Evolutionary conservation across 2,329 filamentous ascomycete species (phyloP), one percentile per base, ranked within the genome.

Genomic region (Teratosphaeriaceae sp.): DNA sequence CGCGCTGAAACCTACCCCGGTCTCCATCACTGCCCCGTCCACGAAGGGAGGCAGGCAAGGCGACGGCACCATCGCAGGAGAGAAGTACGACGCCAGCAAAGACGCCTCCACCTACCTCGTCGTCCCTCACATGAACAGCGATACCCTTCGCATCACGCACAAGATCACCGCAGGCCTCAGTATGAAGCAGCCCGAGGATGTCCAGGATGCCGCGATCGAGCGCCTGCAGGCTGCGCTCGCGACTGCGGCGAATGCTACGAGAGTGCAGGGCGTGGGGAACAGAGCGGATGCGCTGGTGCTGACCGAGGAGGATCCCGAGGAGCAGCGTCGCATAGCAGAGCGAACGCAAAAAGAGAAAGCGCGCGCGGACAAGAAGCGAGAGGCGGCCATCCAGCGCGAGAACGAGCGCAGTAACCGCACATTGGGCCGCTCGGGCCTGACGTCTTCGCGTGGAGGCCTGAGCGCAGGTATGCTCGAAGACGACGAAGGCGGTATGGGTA

Each of bases 91-190:
- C 47, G 76, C 82, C 54, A 71, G 79, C 21, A 76, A 82, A 48
- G 85, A 90, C 54, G 78, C 81, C 5, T 84, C 86, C 62, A 85
- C 83, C 54, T 90, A 89, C 57, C 78, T 86, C 6, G 82, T 82
- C 2, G 80, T 83, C 1, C 84, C 85, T 1, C 79, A 85, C 53
- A 70, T 85, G 45, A 73, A 75, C 21, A 82, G 80, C 34, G 80
- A 81, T 47, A 69, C 85, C 19, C 71, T 89, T 47, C 75, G 86
- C 58, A 77, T 85, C 7, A 81, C 87, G 13, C 84, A 85, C 46
- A 86, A 89, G 60, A 73, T 90, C 57, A 82, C 82, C 8, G 82
- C 86, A 48, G 79, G 84, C 48, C 81, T 85, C 56, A 79, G 74
- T 5, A 74, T 90, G 22, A 74, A 77, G 27, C 80, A 84, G 5